Base-by-base conservation (phyloP, 148 eudicot genomes). In the Spergularia bocconei region DNA sequence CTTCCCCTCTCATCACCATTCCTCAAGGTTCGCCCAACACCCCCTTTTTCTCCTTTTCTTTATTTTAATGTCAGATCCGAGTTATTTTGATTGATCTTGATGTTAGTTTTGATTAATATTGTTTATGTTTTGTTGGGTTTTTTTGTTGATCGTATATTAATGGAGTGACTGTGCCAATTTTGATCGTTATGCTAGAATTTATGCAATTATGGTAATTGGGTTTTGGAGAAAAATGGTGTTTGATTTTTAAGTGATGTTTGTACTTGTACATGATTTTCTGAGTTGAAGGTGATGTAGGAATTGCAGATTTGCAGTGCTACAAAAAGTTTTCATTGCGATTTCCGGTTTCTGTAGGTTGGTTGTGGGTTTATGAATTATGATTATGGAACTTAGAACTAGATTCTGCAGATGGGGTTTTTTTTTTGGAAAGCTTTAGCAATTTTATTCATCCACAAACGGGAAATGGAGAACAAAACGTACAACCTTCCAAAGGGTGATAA, bases 11-110 rank as follows among this genome's bases (percentile, higher is more conserved):
- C n/a, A 36, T 88, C 41, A 51, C 85, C 63, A 77, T 78, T 62
- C 90, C 90, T 53, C 75, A 73, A 44, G 95, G 95, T 90, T 77
- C 68, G 63, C 13, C 13, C 48, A 44, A 44, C 48, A 44, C 48
- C 65, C 79, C 33, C 16, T 65, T 39, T 0, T 17, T 20, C 19
- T 17, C 1, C 4, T 23, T 72, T 48, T 25, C 0, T 20, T 62
- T 9, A 0, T 7, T 13, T 60, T 38, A 7, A 16, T 41, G 4
- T 54, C 62, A 54, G 62, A 70, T 76, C 20, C 70, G 14, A 59
- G 1, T 53, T 62, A 17, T 54, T 66, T 25, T n/a, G 8, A 9
- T 9, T 9, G 48, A 44, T 69, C 20, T 63, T 29, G 15, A 39
- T 33, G 6, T 59, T 4, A 16, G 19, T 4, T 0, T 16, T n/a